Evolutionary conservation across 2,329 filamentous ascomycete genomes (phyloP), one percentile per base, ranked within the genome.

Genomic region (Paecilomyces formosus): DNA sequence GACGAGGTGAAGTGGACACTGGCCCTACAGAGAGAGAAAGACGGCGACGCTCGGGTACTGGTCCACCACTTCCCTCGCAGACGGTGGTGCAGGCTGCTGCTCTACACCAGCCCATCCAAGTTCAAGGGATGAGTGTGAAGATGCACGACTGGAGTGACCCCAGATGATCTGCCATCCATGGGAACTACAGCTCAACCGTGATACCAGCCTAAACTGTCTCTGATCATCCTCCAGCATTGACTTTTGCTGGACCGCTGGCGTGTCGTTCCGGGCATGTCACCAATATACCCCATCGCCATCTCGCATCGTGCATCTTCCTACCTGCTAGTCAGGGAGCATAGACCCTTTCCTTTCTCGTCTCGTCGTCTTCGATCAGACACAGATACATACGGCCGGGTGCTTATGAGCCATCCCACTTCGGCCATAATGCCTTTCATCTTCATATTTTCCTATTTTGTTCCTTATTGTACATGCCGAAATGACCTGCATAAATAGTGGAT

Each of bases 41-140:
- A 66, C 76, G 85, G 67, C 78, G 85, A 65, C 78, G 85, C 57
- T 83, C 82, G 58, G 85, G 85, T 3, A 87, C 85, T 9, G 85
- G 84, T 1, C 84, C 77, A 31, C 77, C 77, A 13, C 67, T 71
- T 22, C 75, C 75, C 3, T 74, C 75, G 4, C 73, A 67, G 18
- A 68, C 70, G 4, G 63, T 71, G 13, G 66, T 76, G 22, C 72
- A 75, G 55, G 65, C 69, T 12, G 71, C 68, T 13, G 60, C 66
- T 21, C 58, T 74, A 52, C 72, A 72, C 57, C 71, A 73, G 55
- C 67, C 72, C 13, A 66, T 70, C 39, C 64, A 70, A 55, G 60
- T 58, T 22, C 63, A 69, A 3, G 63, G 66, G 28, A 64, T 64
- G 62, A 70, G 70, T 58, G 69, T 74, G 35, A 75, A 75, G 60